Evolutionary conservation across 2,329 filamentous ascomycete species (phyloP), one percentile per base, ranked within the genome.

Genomic region (Hymenotorrendiella dingleyae): DNA sequence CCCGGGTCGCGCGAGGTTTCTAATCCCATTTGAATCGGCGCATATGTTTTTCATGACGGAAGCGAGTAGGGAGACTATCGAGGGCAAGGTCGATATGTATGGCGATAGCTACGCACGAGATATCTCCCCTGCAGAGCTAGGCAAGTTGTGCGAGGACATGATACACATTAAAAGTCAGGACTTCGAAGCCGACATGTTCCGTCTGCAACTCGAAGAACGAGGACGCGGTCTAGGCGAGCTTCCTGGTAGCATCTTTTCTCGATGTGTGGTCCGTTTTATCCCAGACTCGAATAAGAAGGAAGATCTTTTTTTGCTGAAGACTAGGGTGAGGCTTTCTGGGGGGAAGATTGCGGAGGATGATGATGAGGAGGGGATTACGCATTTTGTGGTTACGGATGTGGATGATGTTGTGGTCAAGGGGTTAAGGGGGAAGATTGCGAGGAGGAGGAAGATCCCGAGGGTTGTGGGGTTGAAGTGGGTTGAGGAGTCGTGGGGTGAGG

Each of bases 51-150:
- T 83, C 55, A 78, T 78, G 0, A 76, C 73, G 0, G 74, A 80
- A 4, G 71, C 69, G 2, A 70, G 80, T 42, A 64, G 67, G 29
- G 67, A 68, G 6, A 67, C 70, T 6, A 76, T 82, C 8, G 70
- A 74, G 27, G 65, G 67, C 3, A 86, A 84, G 50, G 72, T 84
- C 2, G 93, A 98, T 60, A 67, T 72, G 40, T 93, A 79, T 54
- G 85, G 84, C 0, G 93, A 98, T 61, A 90, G 88, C 57, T 97
- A 86, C 63, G 75, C 80, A 1, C 72, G 90, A 4, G 80, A 94
- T 54, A 67, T 84, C 7, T 72, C 69, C 1, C 54, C 75, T 0
- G 72, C 78, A 2, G 85, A 91, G 55, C 70, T 95, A 36, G 68
- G 62, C 28, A 59, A 60, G 3, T 58, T 81, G 0, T 49, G 82